Evolutionary conservation across 2,329 filamentous ascomycete genomes (phyloP).

Genomic region (Phaeosphaeriaceae sp.): DNA sequence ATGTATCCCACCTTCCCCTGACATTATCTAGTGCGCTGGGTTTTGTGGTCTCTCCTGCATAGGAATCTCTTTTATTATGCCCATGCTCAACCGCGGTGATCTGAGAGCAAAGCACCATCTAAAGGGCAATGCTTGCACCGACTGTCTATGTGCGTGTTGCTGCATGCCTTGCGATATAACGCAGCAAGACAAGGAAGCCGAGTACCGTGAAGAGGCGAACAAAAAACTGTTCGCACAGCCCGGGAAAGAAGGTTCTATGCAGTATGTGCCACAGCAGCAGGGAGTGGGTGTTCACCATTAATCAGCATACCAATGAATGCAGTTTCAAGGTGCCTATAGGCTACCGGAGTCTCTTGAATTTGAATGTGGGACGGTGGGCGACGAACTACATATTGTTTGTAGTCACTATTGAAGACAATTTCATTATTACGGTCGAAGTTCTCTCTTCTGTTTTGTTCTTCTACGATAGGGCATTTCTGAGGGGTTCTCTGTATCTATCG

Average conservation of each 20-base stretch:
- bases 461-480: too few species aligned
- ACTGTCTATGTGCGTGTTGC: conserved; percentile 45
- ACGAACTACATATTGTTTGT: too few species aligned
- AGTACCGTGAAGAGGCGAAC: conserved; percentile 28
- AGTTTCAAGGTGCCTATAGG: too few species aligned
- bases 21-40: conserved; percentile 30
- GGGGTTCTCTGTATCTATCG: too few species aligned
- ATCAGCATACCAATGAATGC: too few species aligned
- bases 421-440: too few species aligned
- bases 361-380: too few species aligned
- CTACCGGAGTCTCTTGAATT: too few species aligned
- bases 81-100: conserved; percentile 41
- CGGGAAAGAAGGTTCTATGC: conserved; percentile 27
- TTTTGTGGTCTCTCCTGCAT: conserved; percentile 33
- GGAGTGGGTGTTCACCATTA: conserved; percentile 6
- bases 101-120: conserved; percentile 41
- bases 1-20: background rate
- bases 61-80: conserved; percentile 38
- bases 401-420: too few species aligned
- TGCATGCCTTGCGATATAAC: conserved; percentile 42
- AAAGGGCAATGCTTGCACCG: conserved; percentile 39
- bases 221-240: conserved; percentile 25
- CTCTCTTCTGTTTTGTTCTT: too few species aligned
- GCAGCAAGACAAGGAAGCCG: conserved; percentile 44
- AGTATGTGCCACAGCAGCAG: conserved; percentile 31